Conservation (phyloP, 2,329 filamentous ascomycete genomes). For the Purpureocillium lavendulum region DNA sequence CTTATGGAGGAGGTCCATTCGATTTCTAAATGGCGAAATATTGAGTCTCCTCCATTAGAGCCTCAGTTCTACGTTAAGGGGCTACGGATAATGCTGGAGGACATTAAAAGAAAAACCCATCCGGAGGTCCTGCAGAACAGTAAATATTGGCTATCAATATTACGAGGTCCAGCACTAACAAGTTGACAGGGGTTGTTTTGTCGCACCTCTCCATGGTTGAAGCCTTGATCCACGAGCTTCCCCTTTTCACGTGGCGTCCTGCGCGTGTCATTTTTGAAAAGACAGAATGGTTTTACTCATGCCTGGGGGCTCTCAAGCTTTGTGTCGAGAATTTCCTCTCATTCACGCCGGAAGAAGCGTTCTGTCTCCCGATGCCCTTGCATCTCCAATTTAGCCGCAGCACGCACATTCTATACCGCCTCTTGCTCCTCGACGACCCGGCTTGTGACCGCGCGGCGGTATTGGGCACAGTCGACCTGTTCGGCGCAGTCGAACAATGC, state of each 20-base stretch:
- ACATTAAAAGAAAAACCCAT: not conserved
- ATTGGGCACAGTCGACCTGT: conserved; percentile 21
- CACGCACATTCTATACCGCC: conserved; percentile 16
- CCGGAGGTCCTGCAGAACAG: not conserved
- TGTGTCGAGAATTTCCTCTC: conserved; percentile 23
- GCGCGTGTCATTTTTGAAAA: not conserved
- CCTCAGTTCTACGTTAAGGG: not conserved
- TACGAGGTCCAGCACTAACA: no score
- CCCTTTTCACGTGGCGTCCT: not conserved
- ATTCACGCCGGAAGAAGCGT: conserved; percentile 14
- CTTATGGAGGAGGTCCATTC: not conserved
- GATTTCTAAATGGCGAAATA: not conserved
- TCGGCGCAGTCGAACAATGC: conserved; percentile 9
- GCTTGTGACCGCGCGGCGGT: conserved; percentile 27
- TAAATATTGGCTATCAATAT: no score
- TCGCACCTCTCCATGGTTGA: not conserved
- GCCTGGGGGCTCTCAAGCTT: conserved; percentile 16
- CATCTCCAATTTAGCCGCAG: conserved; percentile 23
- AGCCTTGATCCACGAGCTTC: not conserved
- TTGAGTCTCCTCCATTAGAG: not conserved
- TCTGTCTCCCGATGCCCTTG: conserved; percentile 16
- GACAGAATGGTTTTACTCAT: conserved; percentile 12
- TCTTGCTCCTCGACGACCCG: conserved; percentile 24
- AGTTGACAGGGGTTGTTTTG: no score
- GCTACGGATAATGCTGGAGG: not conserved